Conservation (phyloP, 78 protist genomes). For the Dictyostelium capitatum region DNA sequence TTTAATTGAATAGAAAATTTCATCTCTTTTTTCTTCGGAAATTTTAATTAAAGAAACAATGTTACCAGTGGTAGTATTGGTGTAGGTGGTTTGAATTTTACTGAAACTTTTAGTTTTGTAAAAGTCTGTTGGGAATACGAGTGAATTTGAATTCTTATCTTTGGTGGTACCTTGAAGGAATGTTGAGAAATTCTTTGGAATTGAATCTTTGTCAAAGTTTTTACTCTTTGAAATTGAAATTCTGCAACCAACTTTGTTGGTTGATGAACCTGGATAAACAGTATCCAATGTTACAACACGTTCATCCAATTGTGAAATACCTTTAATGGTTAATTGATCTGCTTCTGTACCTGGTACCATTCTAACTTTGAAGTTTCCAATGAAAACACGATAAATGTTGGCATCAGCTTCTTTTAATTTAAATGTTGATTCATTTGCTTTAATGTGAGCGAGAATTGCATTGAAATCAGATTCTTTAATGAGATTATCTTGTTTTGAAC, state of each 20-base stretch:
- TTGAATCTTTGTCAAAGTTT: constrained; percentile 5
- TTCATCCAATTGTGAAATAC: constrained; percentile 19
- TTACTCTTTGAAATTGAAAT: constrained; percentile 19
- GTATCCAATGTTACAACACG: constrained; percentile 8
- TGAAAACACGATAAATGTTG: constrained; percentile 15
- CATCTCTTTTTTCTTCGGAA: constrained; percentile 27
- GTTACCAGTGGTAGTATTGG: not conserved
- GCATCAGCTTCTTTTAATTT: not conserved
- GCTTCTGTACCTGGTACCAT: not conserved
- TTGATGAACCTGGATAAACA: not conserved
- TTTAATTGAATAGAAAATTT: constrained; percentile 8
- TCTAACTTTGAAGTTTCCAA: constrained; percentile 20
- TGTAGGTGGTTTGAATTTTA: not conserved
- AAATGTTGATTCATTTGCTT: not conserved
- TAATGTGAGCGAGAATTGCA: not conserved
- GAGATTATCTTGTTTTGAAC: constrained; percentile 22
- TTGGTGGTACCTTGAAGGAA: constrained; percentile 3
- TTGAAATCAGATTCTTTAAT: constrained; percentile 21
- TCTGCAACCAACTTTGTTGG: constrained; percentile 19
- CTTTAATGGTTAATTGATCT: not conserved
- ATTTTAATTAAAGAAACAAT: constrained; percentile 1
- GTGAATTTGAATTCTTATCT: not conserved
- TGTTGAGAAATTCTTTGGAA: not conserved
- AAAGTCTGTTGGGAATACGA: constrained; percentile 5
- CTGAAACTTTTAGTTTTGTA: constrained; percentile 5